Conservation (phyloP, 2,329 filamentous ascomycete species). For the Cytospora piceae region DNA sequence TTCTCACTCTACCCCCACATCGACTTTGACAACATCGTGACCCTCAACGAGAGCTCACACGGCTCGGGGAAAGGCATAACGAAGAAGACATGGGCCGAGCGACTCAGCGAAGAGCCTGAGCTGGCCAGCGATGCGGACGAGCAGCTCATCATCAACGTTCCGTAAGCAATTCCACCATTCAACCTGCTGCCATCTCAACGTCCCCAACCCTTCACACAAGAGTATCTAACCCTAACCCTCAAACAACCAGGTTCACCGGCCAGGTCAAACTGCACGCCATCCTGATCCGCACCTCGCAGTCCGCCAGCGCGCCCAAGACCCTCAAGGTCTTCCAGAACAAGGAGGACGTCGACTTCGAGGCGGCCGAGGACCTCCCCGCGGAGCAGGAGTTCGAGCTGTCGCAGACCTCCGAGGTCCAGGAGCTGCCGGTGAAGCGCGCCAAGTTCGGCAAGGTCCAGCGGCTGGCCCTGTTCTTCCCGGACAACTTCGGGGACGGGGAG, state of each 20-base stretch:
- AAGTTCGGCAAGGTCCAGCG: conserved; percentile 85
- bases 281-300: conserved; percentile 77
- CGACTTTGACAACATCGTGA: conserved; percentile 81
- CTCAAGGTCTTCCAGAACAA: conserved; percentile 88
- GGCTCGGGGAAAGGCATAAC: conserved; percentile 75
- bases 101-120: conserved; percentile 72
- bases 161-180: conserved; percentile 58
- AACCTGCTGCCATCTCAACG: neutral
- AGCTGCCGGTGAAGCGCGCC: conserved; percentile 85
- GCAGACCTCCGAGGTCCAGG: conserved; percentile 80
- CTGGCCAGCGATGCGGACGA: conserved; percentile 87
- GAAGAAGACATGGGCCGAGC: conserved; percentile 89
- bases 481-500: conserved; percentile 83
- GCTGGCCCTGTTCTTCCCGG: conserved; percentile 84
- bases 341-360: conserved; percentile 81
- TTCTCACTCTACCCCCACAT: conserved; percentile 91
- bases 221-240: conserved; percentile 5
- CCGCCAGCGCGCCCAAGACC: conserved; percentile 74
- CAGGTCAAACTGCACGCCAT: conserved; percentile 93
- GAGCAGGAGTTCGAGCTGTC: conserved; percentile 79
- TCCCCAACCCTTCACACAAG: conserved; percentile 1
- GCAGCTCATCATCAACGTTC: conserved; percentile 89
- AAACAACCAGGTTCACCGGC: conserved; percentile 75
- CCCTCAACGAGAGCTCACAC: conserved; percentile 77
- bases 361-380: conserved; percentile 69